Evolutionary conservation across 176 grass and related monocot genomes (phyloP).

Genomic region (Raddia distichophylla): DNA sequence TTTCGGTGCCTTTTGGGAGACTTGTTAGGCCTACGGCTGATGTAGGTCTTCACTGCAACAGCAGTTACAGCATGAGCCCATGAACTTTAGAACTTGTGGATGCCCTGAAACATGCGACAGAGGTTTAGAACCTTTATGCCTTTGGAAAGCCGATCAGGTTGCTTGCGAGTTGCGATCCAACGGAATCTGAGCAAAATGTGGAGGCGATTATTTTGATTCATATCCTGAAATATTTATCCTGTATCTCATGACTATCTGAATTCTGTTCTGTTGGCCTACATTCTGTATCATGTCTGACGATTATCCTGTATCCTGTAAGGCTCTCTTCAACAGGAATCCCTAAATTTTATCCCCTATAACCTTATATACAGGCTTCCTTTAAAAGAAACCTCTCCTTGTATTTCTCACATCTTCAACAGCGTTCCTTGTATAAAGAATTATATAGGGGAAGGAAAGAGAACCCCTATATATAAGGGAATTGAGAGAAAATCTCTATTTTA

Average conservation of each 20-base stretch:
- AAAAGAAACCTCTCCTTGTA: too few relatives aligned
- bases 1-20: too few relatives aligned
- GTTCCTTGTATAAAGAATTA: too few relatives aligned
- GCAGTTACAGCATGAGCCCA: not conserved
- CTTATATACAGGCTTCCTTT: too few relatives aligned
- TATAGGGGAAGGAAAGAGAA: too few relatives aligned
- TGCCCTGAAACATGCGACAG: slow-evolving; percentile 14
- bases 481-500: too few relatives aligned
- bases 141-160: not conserved
- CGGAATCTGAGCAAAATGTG: slow-evolving; percentile 1
- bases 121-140: slow-evolving; percentile 12
- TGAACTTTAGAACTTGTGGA: not conserved
- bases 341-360: too few relatives aligned
- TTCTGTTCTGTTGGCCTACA: slow-evolving; percentile 5
- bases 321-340: too few relatives aligned
- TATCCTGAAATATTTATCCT: not conserved
- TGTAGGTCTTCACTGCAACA: not conserved
- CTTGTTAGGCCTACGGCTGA: slow-evolving; percentile 6
- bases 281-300: too few relatives aligned
- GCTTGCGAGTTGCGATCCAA: not conserved
- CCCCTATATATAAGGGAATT: too few relatives aligned
- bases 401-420: too few relatives aligned
- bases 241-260: not conserved
- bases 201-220: not conserved
- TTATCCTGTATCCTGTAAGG: too few relatives aligned